Base-by-base conservation (phyloP, 192 early-diverging fungal genomes). In the Ramicandelaber brevisporus region DNA sequence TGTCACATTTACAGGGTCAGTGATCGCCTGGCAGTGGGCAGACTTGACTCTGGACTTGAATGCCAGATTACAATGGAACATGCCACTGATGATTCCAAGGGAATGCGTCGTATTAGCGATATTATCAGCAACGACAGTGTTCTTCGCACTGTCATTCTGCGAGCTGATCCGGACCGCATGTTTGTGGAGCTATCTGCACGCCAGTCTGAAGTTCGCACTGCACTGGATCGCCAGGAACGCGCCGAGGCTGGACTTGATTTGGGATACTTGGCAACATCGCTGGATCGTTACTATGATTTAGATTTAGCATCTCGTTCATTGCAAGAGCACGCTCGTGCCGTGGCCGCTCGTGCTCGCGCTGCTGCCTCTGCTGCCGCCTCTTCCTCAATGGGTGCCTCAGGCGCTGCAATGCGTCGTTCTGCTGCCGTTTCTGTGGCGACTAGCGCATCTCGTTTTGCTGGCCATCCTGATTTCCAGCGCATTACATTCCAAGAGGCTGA, bases 401-500 rank as follows among this genome's bases (percentile, higher is more conserved):
- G n/a, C n/a, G n/a, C n/a, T n/a, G n/a, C n/a, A n/a, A n/a, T n/a
- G n/a, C n/a, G n/a, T n/a, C n/a, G n/a, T n/a, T n/a, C n/a, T n/a
- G n/a, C n/a, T n/a, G n/a, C n/a, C n/a, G n/a, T n/a, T n/a, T n/a
- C n/a, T n/a, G n/a, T n/a, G n/a, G n/a, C n/a, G n/a, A n/a, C n/a
- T n/a, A n/a, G n/a, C n/a, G n/a, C n/a, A n/a, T n/a, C n/a, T n/a
- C n/a, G n/a, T n/a, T n/a, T n/a, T n/a, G n/a, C n/a, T n/a, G n/a
- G n/a, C n/a, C 88, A 93, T 41, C 87, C 85, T 5, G 59, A 75
- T 32, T 89, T 79, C 60, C 68, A 73, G 47, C 51, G 67, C 14
- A 42, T 81, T 6, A 70, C 61, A 23, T 61, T 60, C 37, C 48
- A 64, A 21, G 63, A 75, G 34, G 87, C 86, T 3, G 65, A 70